Evolutionary conservation across 2,329 filamentous ascomycete species (phyloP).

Genomic region (Aspergillus aculeatinus): DNA sequence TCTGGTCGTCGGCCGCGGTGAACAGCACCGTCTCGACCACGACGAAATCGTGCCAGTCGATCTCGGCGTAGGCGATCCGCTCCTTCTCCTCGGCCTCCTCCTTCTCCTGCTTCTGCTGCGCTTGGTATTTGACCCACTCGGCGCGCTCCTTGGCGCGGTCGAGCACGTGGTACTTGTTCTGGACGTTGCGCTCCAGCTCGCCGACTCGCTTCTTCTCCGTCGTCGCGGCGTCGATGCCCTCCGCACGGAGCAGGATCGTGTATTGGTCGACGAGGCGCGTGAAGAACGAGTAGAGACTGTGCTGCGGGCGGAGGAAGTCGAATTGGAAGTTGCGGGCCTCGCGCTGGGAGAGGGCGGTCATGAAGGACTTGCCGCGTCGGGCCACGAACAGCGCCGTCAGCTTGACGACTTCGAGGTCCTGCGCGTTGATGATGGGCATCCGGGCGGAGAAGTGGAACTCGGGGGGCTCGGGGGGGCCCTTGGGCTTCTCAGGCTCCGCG

Average conservation of each 20-base stretch:
- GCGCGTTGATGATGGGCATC: conserved; percentile 95
- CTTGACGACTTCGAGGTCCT: conserved; percentile 73
- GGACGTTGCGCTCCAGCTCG: conserved; percentile 70
- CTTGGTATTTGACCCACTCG: conserved; percentile 81
- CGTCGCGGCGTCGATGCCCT: conserved; percentile 67
- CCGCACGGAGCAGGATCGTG: conserved; percentile 69
- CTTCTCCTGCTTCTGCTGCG: conserved; percentile 81
- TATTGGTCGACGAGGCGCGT: conserved; percentile 92
- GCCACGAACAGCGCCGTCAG: conserved; percentile 89
- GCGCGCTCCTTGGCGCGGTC: conserved; percentile 79
- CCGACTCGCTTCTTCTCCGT: conserved; percentile 70
- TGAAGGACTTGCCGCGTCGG: conserved; percentile 86
- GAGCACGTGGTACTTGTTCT: conserved; percentile 77
- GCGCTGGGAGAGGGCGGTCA: conserved; percentile 83
- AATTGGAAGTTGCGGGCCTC: conserved; percentile 92
- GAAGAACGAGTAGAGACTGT: conserved; percentile 96
- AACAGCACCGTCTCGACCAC: conserved; percentile 95
- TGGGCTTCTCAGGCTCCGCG: conserved; percentile 63
- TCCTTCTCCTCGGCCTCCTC: conserved; percentile 85
- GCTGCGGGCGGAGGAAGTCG: conserved; percentile 90
- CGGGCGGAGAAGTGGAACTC: conserved; percentile 92
- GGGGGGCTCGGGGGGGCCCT: conserved; percentile 79
- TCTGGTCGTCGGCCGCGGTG: conserved; percentile 80
- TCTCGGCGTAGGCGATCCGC: conserved; percentile 72
- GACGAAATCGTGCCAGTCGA: conserved; percentile 97